phyloP scores from a whole-genome alignment of 805 yeast genomes.

The Yueomyces sinensis region DNA sequence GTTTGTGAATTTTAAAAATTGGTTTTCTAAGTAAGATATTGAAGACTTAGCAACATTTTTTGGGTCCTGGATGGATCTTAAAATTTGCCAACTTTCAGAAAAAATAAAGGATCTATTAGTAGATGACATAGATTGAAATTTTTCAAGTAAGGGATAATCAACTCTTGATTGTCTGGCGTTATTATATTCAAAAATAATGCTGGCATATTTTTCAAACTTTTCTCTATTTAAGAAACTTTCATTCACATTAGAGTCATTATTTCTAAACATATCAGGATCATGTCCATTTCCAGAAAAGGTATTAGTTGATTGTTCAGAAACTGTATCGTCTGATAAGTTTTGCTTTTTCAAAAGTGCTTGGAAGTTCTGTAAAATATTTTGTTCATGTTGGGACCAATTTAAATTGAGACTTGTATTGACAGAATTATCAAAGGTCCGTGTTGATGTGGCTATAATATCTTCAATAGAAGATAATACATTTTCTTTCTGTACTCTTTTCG shows the following conservation, averaged over 20 bases:
- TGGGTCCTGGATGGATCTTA: conserved; percentile 6
- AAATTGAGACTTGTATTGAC: conserved; percentile 59
- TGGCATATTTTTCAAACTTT: conserved; percentile 64
- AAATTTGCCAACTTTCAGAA: conserved; percentile 34
- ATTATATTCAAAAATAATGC: conserved; percentile 54
- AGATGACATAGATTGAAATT: conserved; percentile 41
- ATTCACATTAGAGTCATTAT: conserved; percentile 23
- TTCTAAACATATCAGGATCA: neutral
- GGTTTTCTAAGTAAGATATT: conserved; percentile 51
- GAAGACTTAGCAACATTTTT: conserved; percentile 40
- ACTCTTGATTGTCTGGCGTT: conserved; percentile 40
- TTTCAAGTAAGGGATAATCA: conserved; percentile 44
- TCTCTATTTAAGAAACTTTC: conserved; percentile 29
- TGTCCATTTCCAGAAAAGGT: too few relatives aligned
- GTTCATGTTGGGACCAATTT: conserved; percentile 77
- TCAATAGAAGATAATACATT: conserved; percentile 73
- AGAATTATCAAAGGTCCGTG: conserved; percentile 71
- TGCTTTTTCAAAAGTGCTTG: conserved; percentile 35
- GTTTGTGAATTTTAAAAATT: conserved; percentile 65
- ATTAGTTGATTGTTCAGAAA: neutral
- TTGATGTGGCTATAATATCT: conserved; percentile 57
- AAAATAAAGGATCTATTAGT: conserved; percentile 32
- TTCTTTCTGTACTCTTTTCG: conserved; percentile 52
- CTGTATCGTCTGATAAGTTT: neutral
- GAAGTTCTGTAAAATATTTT: conserved; percentile 58